Evolutionary conservation across 345 rosid genomes (phyloP).

Genomic region (Dovyalis caffra): DNA sequence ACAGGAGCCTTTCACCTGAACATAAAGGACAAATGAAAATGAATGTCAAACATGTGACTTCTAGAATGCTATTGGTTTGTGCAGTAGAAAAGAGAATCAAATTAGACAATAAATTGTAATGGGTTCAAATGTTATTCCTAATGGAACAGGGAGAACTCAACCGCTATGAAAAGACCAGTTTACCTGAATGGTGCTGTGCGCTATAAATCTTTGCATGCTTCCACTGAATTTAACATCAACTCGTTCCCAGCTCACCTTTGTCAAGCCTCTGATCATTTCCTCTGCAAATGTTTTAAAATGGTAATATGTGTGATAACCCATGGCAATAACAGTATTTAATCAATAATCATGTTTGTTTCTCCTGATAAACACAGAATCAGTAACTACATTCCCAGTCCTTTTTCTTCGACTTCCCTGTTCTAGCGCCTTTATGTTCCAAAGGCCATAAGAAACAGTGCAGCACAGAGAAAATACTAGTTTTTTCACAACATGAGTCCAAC

Average conservation of each 20-base stretch:
- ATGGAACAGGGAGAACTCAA: not conserved
- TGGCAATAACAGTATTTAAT: not conserved
- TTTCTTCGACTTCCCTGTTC: not conserved
- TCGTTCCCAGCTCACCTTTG: conserved; percentile 71
- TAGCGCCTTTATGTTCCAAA: not conserved
- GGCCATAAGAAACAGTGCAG: not conserved
- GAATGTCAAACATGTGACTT: not conserved
- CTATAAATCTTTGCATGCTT: conserved; percentile 56
- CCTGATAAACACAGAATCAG: not conserved
- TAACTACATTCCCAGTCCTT: not conserved
- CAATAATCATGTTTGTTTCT: not conserved
- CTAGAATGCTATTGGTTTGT: not conserved
- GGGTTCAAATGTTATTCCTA: not conserved
- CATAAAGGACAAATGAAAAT: not conserved
- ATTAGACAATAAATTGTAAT: not conserved
- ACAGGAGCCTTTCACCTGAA: conserved; percentile 58
- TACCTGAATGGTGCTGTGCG: conserved; percentile 83
- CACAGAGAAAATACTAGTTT: not conserved
- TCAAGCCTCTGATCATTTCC: conserved; percentile 68
- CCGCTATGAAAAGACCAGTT: conserved; percentile 17
- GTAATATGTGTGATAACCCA: not conserved
- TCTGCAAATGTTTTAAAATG: conserved; percentile 40
- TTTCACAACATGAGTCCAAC: not conserved
- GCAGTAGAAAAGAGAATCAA: not conserved
- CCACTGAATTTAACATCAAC: conserved; percentile 78